Percentiles rank a stretch among this genome's conserved stretches.
Evolutionary conservation across 1,284 basidiomycete genomes (phyloP).

Genomic region (Malassezia vespertilionis): DNA sequence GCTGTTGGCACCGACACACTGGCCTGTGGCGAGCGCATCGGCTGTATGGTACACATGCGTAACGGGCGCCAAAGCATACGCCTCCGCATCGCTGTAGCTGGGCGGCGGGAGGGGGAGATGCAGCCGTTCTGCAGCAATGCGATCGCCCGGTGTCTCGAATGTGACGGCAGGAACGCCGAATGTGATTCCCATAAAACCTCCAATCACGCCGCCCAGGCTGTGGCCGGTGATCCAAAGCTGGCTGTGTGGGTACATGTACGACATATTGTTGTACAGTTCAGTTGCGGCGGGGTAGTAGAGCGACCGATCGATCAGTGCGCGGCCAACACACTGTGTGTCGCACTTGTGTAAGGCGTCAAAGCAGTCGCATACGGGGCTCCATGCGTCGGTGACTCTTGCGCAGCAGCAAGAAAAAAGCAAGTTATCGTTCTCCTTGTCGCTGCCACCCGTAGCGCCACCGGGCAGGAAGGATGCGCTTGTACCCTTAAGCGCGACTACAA

Average conservation of each 20-base stretch:
- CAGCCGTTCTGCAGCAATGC: slow-evolving; percentile 67
- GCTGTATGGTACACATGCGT: slow-evolving; percentile 69
- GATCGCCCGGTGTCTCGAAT: slow-evolving; percentile 85
- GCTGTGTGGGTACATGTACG: slow-evolving; percentile 81
- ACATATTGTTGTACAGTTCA: slow-evolving; percentile 52
- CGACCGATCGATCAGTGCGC: slow-evolving; percentile 66
- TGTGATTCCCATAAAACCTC: slow-evolving; percentile 73
- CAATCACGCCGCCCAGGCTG: slow-evolving; percentile 75
- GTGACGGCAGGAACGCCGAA: slow-evolving; percentile 84
- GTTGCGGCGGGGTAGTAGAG: slow-evolving; percentile 88
- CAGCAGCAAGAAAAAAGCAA: slow-evolving; percentile 98
- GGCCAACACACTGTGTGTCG: slow-evolving; percentile 68
- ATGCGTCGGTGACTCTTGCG: slow-evolving; percentile 82
- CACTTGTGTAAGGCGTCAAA: slow-evolving; percentile 52
- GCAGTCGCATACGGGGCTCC: slow-evolving; percentile 89
- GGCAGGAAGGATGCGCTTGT: slow-evolving; percentile 72
- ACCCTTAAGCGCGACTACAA: slow-evolving; percentile 86
- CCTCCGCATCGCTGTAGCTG: slow-evolving; percentile 24
- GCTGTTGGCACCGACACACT: slow-evolving; percentile 35
- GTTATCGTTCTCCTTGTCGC: slow-evolving; percentile 91
- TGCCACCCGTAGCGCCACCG: slow-evolving; percentile 72
- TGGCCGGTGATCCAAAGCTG: slow-evolving; percentile 90
- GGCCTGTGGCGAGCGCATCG: slow-evolving; percentile 56
- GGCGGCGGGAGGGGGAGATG: slow-evolving; percentile 64
- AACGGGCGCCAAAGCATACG: slow-evolving; percentile 43